A percentile compares a stretch with the other conserved stretches of the same genome.
Conservation (phyloP, 2,329 filamentous ascomycete species). For the Ophiostoma fasciatum region DNA sequence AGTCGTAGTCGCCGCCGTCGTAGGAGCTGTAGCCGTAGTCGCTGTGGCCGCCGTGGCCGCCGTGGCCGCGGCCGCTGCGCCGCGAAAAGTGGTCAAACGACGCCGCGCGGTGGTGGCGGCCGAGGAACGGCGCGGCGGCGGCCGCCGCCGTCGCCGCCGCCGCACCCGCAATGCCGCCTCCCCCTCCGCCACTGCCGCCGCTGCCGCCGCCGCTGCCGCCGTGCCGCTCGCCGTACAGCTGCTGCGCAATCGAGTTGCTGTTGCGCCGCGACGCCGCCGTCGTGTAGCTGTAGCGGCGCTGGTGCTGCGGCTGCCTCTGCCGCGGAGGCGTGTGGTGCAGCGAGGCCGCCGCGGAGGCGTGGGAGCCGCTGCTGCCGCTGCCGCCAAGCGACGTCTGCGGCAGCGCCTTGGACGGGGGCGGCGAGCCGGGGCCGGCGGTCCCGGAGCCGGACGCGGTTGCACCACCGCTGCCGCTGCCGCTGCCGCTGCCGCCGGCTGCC, state of each 20-base stretch:
- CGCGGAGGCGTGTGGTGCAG: no score
- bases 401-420: background rate
- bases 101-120: slow-evolving; percentile 8
- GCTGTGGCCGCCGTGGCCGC: slow-evolving; percentile 65
- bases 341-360: no score
- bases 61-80: no score
- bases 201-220: background rate
- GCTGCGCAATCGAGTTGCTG: slow-evolving; percentile 36
- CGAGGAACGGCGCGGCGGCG: background rate
- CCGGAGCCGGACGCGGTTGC: no score
- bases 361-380: no score
- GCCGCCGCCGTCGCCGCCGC: slow-evolving; percentile 1
- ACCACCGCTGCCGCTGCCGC: background rate
- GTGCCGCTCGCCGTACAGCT: slow-evolving; percentile 28
- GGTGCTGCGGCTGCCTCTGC: no score
- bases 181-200: background rate
- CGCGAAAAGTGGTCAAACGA: slow-evolving; percentile 11
- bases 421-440: no score
- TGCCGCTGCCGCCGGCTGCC: background rate
- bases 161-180: background rate
- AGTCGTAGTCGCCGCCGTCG: no score
- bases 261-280: slow-evolving; percentile 31
- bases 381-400: no score
- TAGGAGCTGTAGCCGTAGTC: no score
- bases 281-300: slow-evolving; percentile 40